phyloP scores from a whole-genome alignment of 2,329 filamentous ascomycete species.

The Paecilomyces sp. region DNA sequence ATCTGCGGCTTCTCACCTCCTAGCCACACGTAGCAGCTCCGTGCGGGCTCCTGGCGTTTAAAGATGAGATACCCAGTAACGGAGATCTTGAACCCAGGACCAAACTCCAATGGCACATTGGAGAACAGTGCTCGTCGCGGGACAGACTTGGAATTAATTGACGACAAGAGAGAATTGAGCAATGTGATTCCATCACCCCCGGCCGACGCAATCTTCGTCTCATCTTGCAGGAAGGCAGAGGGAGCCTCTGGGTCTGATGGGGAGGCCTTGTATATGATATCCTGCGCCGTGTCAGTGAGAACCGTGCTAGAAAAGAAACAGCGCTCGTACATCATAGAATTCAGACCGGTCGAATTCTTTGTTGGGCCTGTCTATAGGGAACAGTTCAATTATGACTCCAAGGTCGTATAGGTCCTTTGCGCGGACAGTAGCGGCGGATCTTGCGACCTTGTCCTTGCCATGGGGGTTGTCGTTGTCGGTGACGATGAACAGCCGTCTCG shows the following conservation, averaged over 20 bases:
- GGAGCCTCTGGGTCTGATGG: slow-evolving; percentile 64
- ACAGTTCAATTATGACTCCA: slow-evolving; percentile 84
- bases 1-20: slow-evolving; percentile 81
- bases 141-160: slow-evolving; percentile 83
- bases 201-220: slow-evolving; percentile 50
- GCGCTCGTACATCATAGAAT: slow-evolving; percentile 75
- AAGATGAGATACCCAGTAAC: slow-evolving; percentile 90
- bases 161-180: slow-evolving; percentile 72
- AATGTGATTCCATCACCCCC: slow-evolving; percentile 71
- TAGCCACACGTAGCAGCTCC: slow-evolving; percentile 82
- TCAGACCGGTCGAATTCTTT: slow-evolving; percentile 71
- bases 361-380: slow-evolving; percentile 70
- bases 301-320: neutral
- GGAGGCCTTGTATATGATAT: slow-evolving; percentile 78
- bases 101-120: slow-evolving; percentile 79
- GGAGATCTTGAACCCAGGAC: slow-evolving; percentile 75
- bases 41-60: slow-evolving; percentile 71
- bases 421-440: slow-evolving; percentile 71
- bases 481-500: slow-evolving; percentile 86
- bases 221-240: slow-evolving; percentile 43
- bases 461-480: slow-evolving; percentile 92
- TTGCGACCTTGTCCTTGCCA: slow-evolving; percentile 60
- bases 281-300: slow-evolving; percentile 43
- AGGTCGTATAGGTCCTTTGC: slow-evolving; percentile 95
- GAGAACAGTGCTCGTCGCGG: slow-evolving; percentile 81